Evolutionary conservation across 2,329 filamentous ascomycete genomes (phyloP).

Genomic region (Aspergillus pseudoglaucus): DNA sequence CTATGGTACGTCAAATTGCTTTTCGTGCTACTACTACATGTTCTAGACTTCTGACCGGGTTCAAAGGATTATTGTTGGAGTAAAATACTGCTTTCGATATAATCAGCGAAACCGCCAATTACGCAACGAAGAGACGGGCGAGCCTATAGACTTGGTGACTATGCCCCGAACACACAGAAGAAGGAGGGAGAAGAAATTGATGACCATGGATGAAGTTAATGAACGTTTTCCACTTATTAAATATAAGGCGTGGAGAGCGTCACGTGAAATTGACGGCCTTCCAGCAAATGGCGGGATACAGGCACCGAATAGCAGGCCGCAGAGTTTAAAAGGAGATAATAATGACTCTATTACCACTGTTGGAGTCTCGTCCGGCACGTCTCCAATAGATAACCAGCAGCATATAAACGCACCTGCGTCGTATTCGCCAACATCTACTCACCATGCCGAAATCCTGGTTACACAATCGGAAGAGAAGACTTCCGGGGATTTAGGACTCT

Average conservation of each 20-base stretch:
- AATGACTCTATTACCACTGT: slow-evolving; percentile 23
- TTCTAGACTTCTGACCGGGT: slow-evolving; percentile 4
- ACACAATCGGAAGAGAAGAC: slow-evolving; percentile 14
- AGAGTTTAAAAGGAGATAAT: slow-evolving; percentile 64
- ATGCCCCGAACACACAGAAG: slow-evolving; percentile 82
- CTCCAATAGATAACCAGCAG: slow-evolving; percentile 18
- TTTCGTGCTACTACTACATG: slow-evolving; percentile 1
- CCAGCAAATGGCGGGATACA: slow-evolving; percentile 79
- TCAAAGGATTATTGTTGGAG: slow-evolving; percentile 95
- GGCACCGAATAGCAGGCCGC: slow-evolving; percentile 61
- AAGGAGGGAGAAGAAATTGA: slow-evolving; percentile 92
- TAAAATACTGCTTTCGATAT: slow-evolving; percentile 98
- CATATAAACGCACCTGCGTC: slow-evolving; percentile 9
- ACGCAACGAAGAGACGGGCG: slow-evolving; percentile 70
- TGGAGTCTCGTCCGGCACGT: slow-evolving; percentile 15
- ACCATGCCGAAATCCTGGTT: slow-evolving; percentile 7
- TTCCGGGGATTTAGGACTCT: background rate
- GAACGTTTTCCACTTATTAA: slow-evolving; percentile 92
- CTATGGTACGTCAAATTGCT: slow-evolving; percentile 66
- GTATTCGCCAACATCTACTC: slow-evolving; percentile 9
- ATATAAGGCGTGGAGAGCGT: slow-evolving; percentile 91
- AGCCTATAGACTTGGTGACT: slow-evolving; percentile 78
- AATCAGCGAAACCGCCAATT: slow-evolving; percentile 85
- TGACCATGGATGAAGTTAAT: slow-evolving; percentile 99
- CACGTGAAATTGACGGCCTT: slow-evolving; percentile 74